Percentiles rank a stretch among this genome's conserved stretches.
Conservation (phyloP, 768 basidiomycete genomes). For the Amylocystis lapponica region DNA sequence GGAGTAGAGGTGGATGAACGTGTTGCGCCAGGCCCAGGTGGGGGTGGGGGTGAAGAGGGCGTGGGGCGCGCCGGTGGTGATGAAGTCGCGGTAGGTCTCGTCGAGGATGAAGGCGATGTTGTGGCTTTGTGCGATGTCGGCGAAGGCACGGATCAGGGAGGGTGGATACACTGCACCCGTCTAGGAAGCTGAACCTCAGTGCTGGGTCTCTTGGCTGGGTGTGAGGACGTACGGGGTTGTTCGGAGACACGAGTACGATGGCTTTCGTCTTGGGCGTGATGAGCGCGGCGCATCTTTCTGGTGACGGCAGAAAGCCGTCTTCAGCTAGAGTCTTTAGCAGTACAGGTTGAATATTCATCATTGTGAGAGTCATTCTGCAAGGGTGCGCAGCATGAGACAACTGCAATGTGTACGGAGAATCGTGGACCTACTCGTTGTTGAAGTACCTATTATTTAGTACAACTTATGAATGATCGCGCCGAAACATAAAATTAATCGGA, state of each 20-base stretch:
- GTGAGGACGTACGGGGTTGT: slow-evolving; percentile 51
- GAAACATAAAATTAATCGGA: not conserved
- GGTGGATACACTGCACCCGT: slow-evolving; percentile 69
- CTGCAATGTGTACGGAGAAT: no score
- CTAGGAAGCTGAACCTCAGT: slow-evolving; percentile 23
- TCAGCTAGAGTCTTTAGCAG: slow-evolving; percentile 45
- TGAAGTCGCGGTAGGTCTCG: slow-evolving; percentile 85
- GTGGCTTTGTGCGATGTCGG: slow-evolving; percentile 45
- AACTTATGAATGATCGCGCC: not conserved
- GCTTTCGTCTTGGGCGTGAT: slow-evolving; percentile 58
- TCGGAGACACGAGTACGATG: slow-evolving; percentile 72
- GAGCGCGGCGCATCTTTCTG: slow-evolving; percentile 40
- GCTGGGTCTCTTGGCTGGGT: not conserved
- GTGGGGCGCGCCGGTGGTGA: slow-evolving; percentile 46
- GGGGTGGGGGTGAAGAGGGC: slow-evolving; percentile 37
- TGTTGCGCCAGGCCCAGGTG: slow-evolving; percentile 48
- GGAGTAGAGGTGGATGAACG: slow-evolving; percentile 66
- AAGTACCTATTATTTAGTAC: slow-evolving; percentile 47
- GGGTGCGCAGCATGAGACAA: slow-evolving; percentile 1
- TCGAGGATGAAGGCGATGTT: slow-evolving; percentile 72
- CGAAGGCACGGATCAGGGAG: slow-evolving; percentile 51
- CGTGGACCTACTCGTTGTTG: slow-evolving; percentile 50
- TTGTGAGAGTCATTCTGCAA: slow-evolving; percentile 57
- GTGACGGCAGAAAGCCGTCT: slow-evolving; percentile 56
- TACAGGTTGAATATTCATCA: slow-evolving; percentile 56